Base-by-base conservation (phyloP, 164 flowering plant genomes). In the Tetrastigma voinierianum region DNA sequence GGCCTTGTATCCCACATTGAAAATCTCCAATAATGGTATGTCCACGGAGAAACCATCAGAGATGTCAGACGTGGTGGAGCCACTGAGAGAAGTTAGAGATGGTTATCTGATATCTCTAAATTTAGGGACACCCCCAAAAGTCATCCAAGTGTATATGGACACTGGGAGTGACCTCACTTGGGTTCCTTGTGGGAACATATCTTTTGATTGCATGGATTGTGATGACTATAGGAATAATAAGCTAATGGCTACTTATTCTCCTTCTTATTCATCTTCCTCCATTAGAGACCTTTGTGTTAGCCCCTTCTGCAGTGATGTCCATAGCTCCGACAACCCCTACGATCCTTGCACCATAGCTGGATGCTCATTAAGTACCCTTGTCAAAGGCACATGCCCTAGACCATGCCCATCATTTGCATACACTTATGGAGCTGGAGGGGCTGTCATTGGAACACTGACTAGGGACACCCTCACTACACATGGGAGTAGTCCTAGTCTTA, bases 101-200 rank as follows among this genome's bases (percentile, higher is more conserved):
- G 93, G 93, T 9, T 88, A 84, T 72, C 44, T 86, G 43, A 82
- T 89, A 61, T 74, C 94, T 53, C 68, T 89, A 12, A 83, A 77
- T 59, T 45, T 89, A 64, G 94, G 94, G 23, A 81, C 89, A 61
- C 91, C 94, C 43, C 81, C 87, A 57, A 89, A 89, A 64, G 72
- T 74, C 72, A 75, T 87, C 49, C 90, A 83, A 76, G 87, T 85
- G 2, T 87, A 81, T 57, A 75, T 89, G 87, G 94, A 89, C 65
- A 85, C 94, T 10, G 94, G 94, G 5, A 89, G 94, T 74, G 94
- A 89, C 67, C 94, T 89, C 0, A 86, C 86, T 61, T 89, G 94
- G 94, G 91, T 89, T 32, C 94, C 94, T 16, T 89, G 94, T 76
- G 90, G 89, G 18, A 85, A 82, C 64, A 59, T 87, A n/a, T 67